phyloP scores from a whole-genome alignment of 2,329 filamentous ascomycete species.

The Neophaeococcomyces aloes region DNA sequence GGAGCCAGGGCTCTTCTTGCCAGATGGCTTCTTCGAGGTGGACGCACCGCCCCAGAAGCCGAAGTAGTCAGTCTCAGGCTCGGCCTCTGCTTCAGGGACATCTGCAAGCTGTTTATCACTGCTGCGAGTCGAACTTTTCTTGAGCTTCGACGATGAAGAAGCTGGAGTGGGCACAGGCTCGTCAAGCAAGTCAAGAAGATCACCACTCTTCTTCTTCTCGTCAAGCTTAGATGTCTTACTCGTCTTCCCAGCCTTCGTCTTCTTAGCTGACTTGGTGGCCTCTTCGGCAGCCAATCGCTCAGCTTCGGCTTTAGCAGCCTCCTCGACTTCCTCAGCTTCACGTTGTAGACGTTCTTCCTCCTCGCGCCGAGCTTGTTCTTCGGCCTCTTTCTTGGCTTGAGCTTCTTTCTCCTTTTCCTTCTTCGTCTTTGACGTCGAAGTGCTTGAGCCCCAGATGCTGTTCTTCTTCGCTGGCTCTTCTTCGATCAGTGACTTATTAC shows the following conservation, averaged over 20 bases:
- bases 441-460: constrained; percentile 33
- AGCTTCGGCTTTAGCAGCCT: constrained; percentile 17
- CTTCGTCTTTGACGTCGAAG: constrained; percentile 32
- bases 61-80: constrained; percentile 22
- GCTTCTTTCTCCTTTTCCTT: constrained; percentile 38
- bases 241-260: constrained; percentile 23
- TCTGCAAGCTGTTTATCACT: constrained; percentile 25
- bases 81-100: constrained; percentile 8
- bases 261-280: constrained; percentile 30
- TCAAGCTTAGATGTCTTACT: constrained; percentile 15
- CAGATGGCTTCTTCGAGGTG: constrained; percentile 25
- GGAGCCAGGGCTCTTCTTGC: constrained; percentile 28
- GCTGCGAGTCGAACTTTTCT: constrained; percentile 25
- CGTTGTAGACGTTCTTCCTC: constrained; percentile 23
- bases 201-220: constrained; percentile 22
- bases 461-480: constrained; percentile 28
- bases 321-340: constrained; percentile 28
- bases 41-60: constrained; percentile 22
- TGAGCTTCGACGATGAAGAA: constrained; percentile 17
- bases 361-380: constrained; percentile 21
- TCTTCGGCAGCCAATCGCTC: constrained; percentile 24
- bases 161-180: constrained; percentile 14
- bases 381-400: constrained; percentile 33
- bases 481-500: constrained; percentile 17
- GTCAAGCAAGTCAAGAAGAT: constrained; percentile 29